phyloP scores from a whole-genome alignment of 768 basidiomycete genomes.

The Leucocoprinus leucothites region DNA sequence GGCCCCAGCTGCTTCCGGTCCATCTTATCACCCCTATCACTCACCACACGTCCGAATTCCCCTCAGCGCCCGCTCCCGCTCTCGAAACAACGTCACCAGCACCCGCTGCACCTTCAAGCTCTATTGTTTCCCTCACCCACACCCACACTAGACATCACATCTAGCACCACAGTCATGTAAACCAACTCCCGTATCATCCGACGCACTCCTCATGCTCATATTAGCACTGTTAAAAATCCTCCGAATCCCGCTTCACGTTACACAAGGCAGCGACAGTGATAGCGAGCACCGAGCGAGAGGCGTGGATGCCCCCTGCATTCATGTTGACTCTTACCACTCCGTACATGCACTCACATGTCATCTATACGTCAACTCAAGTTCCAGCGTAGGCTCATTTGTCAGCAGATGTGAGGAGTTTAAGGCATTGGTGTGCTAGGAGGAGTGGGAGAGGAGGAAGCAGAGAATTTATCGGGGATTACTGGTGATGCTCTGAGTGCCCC shows the following conservation, averaged over 20 bases:
- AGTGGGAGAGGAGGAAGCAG: constrained; percentile 20
- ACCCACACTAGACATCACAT: too few relatives aligned
- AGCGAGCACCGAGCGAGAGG: constrained; percentile 34
- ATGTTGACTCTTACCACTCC: too few relatives aligned
- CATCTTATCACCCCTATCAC: constrained; percentile 4
- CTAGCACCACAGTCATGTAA: constrained; percentile 16
- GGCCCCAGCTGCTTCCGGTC: neutral
- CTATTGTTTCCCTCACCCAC: neutral
- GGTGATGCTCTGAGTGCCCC: constrained; percentile 18
- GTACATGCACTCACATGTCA: too few relatives aligned
- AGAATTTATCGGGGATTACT: too few relatives aligned
- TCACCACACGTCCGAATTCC: constrained; percentile 4
- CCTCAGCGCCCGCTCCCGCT: neutral
- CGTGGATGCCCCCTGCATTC: constrained; percentile 15
- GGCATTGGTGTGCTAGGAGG: too few relatives aligned
- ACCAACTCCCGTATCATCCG: constrained; percentile 70
- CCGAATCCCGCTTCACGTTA: constrained; percentile 66
- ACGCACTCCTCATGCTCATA: constrained; percentile 91
- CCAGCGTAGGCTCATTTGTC: too few relatives aligned
- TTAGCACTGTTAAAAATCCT: constrained; percentile 94
- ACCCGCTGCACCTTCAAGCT: neutral
- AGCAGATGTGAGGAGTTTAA: too few relatives aligned
- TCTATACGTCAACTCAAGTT: too few relatives aligned
- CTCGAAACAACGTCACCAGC: neutral
- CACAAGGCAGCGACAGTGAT: constrained; percentile 24